A percentile compares a stretch with the other conserved stretches of the same genome.
Evolutionary conservation across 1,284 basidiomycete genomes (phyloP).

Genomic region (Ceratobasidium papillatum): DNA sequence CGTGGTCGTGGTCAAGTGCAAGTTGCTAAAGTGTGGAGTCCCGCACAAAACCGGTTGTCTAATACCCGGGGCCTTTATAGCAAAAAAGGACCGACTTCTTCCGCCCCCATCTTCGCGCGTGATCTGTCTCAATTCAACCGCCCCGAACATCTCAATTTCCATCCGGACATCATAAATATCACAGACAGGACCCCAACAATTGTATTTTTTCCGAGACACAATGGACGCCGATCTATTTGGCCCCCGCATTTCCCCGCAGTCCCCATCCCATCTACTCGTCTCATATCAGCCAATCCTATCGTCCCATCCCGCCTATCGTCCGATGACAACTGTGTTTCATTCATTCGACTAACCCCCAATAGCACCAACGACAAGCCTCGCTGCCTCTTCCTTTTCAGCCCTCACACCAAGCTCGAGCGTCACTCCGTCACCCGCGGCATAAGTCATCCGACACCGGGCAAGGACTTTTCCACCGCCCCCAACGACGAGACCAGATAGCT

Average conservation of each 20-base stretch:
- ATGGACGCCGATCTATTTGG: conserved; percentile 12
- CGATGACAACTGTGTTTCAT: background rate
- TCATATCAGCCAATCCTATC: conserved; percentile 4
- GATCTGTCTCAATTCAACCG: conserved; percentile 24
- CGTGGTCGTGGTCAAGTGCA: conserved; percentile 26
- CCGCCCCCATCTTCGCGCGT: conserved; percentile 20
- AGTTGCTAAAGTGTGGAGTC: background rate
- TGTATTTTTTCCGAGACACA: conserved; percentile 6
- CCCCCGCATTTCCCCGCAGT: background rate
- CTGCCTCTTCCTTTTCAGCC: conserved; percentile 87
- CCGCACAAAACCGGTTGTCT: background rate
- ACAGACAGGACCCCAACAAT: conserved; percentile 13
- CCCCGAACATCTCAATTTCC: conserved; percentile 19
- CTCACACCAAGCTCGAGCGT: conserved; percentile 94
- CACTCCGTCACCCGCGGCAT: conserved; percentile 88
- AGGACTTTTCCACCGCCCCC: conserved; percentile 94
- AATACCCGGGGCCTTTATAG: background rate
- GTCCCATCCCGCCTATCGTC: background rate
- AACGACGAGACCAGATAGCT: conserved; percentile 86
- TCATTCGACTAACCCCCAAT: conserved; percentile 62
- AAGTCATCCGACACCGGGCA: conserved; percentile 95
- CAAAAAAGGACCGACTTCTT: conserved; percentile 20
- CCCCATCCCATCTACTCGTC: background rate
- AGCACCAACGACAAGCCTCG: conserved; percentile 87
- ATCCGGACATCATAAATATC: background rate